Base-by-base conservation (phyloP, 192 early-diverging fungal genomes). In the Lobosporangium transversale region DNA sequence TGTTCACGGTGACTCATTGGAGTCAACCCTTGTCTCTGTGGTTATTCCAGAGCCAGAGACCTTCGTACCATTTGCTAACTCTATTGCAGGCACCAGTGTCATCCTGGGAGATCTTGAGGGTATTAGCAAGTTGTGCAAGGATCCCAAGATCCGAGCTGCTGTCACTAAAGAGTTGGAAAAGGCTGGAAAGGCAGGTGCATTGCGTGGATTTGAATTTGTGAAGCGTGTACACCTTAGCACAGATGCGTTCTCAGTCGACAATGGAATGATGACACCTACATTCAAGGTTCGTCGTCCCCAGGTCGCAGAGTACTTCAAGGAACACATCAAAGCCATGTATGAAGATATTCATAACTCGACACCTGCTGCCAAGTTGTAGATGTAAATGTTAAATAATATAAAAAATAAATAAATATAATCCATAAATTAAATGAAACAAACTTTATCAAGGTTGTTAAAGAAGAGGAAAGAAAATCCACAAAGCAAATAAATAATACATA, bases 201-300 rank as follows among this genome's bases (percentile, higher is more conserved):
- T 86, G 21, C 58, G 70, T 49, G 85, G 95, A 27, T 98, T 95
- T 67, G 96, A 98, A 80, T 82, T 89, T 56, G 81, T 89, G 17
- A 91, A 87, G 73, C 88, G 84, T 18, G 85, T 96, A 50, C 80
- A 89, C 71, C 62, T 98, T 55, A 90, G 93, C 44, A 56, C 88
- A 27, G 84, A 84, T 11, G 84, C 87, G 10, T 94, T 98, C 59
- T 85, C 92, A 4, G 80, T 95, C 42, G 95, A 96, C 56, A 83
- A 89, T 65, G 87, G 86, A n/a, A 78, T 98, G n/a, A 80, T 96
- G 60, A 96, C 96, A 0, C 96, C 96, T 9, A 94, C 94, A 4
- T 89, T 96, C 87, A 98, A 98, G 86, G 84, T 94, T 35, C 94
- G 93, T 59, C 88, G 95, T 68, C 89, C 89, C 50, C 88, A 94